Percentiles rank a stretch among this genome's conserved stretches.
Evolutionary conservation across 2,329 filamentous ascomycete species (phyloP).

Genomic region (Colletotrichum incanum): DNA sequence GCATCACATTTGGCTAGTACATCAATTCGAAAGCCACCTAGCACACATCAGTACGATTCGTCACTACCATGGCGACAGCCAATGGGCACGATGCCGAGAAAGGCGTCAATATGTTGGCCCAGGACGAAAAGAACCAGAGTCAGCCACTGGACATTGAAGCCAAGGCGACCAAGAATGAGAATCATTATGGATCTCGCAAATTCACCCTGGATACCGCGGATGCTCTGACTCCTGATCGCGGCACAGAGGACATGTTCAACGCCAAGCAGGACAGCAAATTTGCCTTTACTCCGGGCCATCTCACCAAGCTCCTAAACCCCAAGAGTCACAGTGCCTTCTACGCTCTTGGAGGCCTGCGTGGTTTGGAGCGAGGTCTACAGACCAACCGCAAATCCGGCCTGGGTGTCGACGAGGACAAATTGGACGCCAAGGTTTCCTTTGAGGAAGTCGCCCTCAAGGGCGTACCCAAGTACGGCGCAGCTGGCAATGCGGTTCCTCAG

Average conservation of each 20-base stretch:
- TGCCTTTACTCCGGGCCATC: slow-evolving; percentile 80
- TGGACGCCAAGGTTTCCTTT: slow-evolving; percentile 78
- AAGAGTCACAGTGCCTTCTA: slow-evolving; percentile 84
- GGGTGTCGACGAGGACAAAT: slow-evolving; percentile 76
- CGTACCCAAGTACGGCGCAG: slow-evolving; percentile 53
- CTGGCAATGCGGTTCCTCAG: slow-evolving; percentile 52
- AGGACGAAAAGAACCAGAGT: slow-evolving; percentile 9
- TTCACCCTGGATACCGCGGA: slow-evolving; percentile 48
- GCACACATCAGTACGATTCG: neutral
- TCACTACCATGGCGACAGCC: slow-evolving; percentile 23
- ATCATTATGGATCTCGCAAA: slow-evolving; percentile 31
- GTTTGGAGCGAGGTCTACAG: slow-evolving; percentile 81
- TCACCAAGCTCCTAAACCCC: slow-evolving; percentile 84
- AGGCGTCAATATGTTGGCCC: slow-evolving; percentile 13
- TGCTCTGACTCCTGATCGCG: slow-evolving; percentile 69
- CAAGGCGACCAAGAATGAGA: slow-evolving; percentile 20
- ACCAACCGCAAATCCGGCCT: slow-evolving; percentile 77
- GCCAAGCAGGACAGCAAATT: slow-evolving; percentile 77
- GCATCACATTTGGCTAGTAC: neutral
- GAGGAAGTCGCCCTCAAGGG: slow-evolving; percentile 69
- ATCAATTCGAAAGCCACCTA: neutral
- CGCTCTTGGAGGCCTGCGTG: slow-evolving; percentile 80
- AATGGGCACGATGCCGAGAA: slow-evolving; percentile 32
- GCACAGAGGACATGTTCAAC: slow-evolving; percentile 79
- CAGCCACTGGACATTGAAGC: slow-evolving; percentile 22